Evolutionary conservation across 2,329 filamentous ascomycete genomes (phyloP), one percentile per base, ranked within the genome.

Genomic region (Acrocalymma vagum): DNA sequence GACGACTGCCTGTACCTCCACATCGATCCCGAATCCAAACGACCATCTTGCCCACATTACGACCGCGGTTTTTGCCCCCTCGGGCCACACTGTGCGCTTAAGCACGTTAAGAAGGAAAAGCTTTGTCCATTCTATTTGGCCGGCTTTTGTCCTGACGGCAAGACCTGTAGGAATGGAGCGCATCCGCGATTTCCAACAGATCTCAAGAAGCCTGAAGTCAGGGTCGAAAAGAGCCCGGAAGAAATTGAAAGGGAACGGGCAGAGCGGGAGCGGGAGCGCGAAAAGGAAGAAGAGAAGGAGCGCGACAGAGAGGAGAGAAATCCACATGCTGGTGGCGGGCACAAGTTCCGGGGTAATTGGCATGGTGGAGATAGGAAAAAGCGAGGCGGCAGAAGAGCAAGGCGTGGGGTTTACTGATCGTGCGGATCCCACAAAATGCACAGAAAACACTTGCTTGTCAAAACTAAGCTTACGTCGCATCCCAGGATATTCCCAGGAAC

Each of bases 1-100:
- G 93, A 97, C 71, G 94, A 99, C 73, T 99, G 94, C 65, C 78
- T 95, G 5, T 96, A 95, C 69, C 84, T 95, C 30, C 90, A 96
- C 72, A 88, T 95, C 60, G 90, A 94, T 60, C 88, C 91, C 33
- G 81, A 90, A 66, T 85, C 87, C 47, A 86, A 90, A 63, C 76
- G 69, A 42, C 53, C 68, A 47, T 51, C 69, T 45, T 65, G 70
- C 90, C 58, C 89, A 85, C 89, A 95, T 72, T 99, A 96, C 76
- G 91, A 96, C 48, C 85, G 87, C 56, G 94, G 94, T 2, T 97
- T 97, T 76, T 99, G 94, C 62, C 90, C 90, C 13, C 80, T 97
- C 8, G 94, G 94, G 0, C 91, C 92, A 1, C 74, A 82, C 44
- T 99, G 94, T 71, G 84, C 87, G 16, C 91, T 96, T 73, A 88